Percentiles rank a stretch among this genome's conserved stretches.
Evolutionary conservation across 2,329 filamentous ascomycete species (phyloP).

Genomic region (Aureobasidium sp.): DNA sequence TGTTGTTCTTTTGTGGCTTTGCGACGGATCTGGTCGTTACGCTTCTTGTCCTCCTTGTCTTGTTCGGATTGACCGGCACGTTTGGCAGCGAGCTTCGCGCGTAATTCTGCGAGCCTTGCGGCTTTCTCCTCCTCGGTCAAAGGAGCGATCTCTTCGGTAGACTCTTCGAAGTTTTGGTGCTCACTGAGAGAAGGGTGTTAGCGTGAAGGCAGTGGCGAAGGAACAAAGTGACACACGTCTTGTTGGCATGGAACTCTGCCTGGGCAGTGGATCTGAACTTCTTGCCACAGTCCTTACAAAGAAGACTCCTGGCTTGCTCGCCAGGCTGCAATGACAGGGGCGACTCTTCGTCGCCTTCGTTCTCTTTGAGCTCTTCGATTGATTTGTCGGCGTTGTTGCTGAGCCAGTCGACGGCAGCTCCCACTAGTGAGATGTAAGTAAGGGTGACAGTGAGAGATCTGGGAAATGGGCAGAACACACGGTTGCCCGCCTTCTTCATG

Average conservation of each 20-base stretch:
- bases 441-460: not conserved
- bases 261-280: conserved; percentile 74
- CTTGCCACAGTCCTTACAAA: conserved; percentile 94
- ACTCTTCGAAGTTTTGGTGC: conserved; percentile 87
- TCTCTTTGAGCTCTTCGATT: conserved; percentile 66
- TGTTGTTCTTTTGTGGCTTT: conserved; percentile 88
- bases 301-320: conserved; percentile 67
- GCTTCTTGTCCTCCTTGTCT: conserved; percentile 75
- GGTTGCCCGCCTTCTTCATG: conserved; percentile 71
- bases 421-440: conserved; percentile 48
- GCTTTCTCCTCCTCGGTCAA: conserved; percentile 89
- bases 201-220: not conserved
- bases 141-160: conserved; percentile 83
- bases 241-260: conserved; percentile 84
- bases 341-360: conserved; percentile 36
- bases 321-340: conserved; percentile 61
- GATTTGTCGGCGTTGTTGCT: conserved; percentile 85
- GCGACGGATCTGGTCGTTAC: conserved; percentile 75
- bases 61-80: conserved; percentile 58
- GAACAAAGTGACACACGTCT: conserved; percentile 52
- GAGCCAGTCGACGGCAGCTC: conserved; percentile 89
- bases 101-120: conserved; percentile 67
- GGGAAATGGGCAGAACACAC: conserved; percentile 46
- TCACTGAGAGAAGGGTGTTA: conserved; percentile 44
- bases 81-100: conserved; percentile 65